A percentile compares a stretch with the other conserved stretches of the same genome.
phyloP scores from a whole-genome alignment of 2,329 filamentous ascomycete genomes.

The Aspergillus pseudoviridinutans region DNA sequence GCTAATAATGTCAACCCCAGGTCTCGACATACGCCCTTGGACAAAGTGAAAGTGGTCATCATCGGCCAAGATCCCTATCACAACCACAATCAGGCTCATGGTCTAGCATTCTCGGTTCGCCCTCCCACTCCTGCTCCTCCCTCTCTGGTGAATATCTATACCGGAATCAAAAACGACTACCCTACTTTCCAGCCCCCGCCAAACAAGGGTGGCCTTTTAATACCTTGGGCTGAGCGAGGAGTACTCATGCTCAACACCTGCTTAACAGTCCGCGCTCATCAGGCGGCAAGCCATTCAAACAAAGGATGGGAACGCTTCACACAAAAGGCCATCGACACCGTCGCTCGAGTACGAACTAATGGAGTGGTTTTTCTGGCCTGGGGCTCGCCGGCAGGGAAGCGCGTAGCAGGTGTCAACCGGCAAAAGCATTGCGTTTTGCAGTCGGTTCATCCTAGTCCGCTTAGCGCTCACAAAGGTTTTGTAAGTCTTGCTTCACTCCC shows the following conservation, averaged over 20 bases:
- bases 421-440: constrained; percentile 76
- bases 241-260: constrained; percentile 94
- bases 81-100: constrained; percentile 91
- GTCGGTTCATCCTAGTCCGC: constrained; percentile 87
- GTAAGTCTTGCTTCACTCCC: constrained; percentile 41
- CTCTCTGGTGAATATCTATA: constrained; percentile 92
- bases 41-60: constrained; percentile 86
- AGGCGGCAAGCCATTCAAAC: constrained; percentile 79
- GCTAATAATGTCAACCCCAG: constrained; percentile 47
- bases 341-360: constrained; percentile 68
- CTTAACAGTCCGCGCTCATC: constrained; percentile 84
- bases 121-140: constrained; percentile 84
- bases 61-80: constrained; percentile 97
- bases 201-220: constrained; percentile 76
- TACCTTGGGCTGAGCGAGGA: constrained; percentile 88
- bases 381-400: constrained; percentile 78
- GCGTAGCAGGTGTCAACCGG: constrained; percentile 69
- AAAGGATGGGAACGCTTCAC: constrained; percentile 93
- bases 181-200: constrained; percentile 71
- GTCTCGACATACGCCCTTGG: constrained; percentile 88
- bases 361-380: constrained; percentile 96
- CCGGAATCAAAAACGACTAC: constrained; percentile 80
- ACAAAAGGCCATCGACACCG: constrained; percentile 82
- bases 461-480: constrained; percentile 79
- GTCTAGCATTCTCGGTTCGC: constrained; percentile 90